Evolutionary conservation across 1,284 basidiomycete species (phyloP), one percentile per base, ranked within the genome.

Genomic region (Cutaneotrichosporon cavernicola): DNA sequence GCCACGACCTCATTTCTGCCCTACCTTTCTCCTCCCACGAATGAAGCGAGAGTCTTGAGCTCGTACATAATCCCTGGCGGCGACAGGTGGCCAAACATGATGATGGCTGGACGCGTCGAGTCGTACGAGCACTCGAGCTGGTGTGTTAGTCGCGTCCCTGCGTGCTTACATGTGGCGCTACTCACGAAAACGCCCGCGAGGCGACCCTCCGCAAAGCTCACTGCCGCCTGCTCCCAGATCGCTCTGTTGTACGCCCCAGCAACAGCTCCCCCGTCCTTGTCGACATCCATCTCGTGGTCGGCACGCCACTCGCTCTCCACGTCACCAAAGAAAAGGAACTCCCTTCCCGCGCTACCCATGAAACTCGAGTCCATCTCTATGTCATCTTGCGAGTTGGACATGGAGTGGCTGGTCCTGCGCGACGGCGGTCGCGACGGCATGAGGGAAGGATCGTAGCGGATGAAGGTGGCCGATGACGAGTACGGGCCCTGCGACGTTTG

Each of bases 51-150:
- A 0, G 62, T 70, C 22, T 68, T 47, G 53, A 81, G 61, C 63
- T 81, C 80, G 60, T 74, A 67, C 59, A 74, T 72, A 13, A 81
- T 53, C 1, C 66, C 72, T 1, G 74, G 73, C 4, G 80, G 79
- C 5, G 69, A 73, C 11, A 81, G 62, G 56, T 81, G 80, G 2
- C 80, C 80, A 59, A 74, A 81, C 77, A 80, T 76, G 16, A 77
- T 61, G 52, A 72, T 65, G 13, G 69, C 67, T 2, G 75, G 73
- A 46, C 79, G 69, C 2, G 73, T 67, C 6, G 73, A 73, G 43
- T 76, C 73, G 52, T 81, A 81, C 1, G 78, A 80, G 69, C 80
- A 81, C 73, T 81, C 80, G 55, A 81, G 77, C 79, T 81, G 65
- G 10, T 14, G 10, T 31, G 22, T 38, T 34, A 57, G 9, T 31